Evolutionary conservation across 176 grass and related monocot genomes (phyloP).

Genomic region (Triticum aestivum): DNA sequence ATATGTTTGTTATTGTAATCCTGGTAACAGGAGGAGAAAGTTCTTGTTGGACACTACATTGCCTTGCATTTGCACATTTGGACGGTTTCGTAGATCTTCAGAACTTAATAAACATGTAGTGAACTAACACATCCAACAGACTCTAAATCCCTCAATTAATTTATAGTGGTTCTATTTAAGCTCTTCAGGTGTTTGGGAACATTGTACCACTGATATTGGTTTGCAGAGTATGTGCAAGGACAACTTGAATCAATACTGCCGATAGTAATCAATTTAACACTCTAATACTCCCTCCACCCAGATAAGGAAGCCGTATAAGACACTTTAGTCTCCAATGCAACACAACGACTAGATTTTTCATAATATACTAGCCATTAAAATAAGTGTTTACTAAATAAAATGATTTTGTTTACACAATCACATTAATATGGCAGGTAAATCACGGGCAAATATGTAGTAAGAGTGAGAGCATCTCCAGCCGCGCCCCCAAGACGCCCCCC

Average conservation of each 20-base stretch:
- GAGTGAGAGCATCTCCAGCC: too few species aligned
- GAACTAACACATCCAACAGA: not conserved
- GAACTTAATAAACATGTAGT: not conserved
- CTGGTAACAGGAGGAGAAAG: not conserved
- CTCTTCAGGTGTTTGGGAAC: not conserved
- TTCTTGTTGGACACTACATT: not conserved
- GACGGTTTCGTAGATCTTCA: not conserved
- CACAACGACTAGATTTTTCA: not conserved
- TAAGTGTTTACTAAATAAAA: too few species aligned
- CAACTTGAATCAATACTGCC: not conserved
- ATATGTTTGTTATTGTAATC: not conserved
- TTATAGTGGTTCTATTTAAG: not conserved
- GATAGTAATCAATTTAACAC: not conserved
- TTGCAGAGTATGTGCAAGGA: not conserved
- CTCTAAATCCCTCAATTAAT: not conserved
- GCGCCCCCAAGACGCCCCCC: too few species aligned
- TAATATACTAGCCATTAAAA: not conserved
- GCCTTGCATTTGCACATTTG: not conserved
- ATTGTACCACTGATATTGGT: not conserved
- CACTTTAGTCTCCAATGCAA: not conserved
- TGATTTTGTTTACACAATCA: too few species aligned
- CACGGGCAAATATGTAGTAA: too few species aligned
- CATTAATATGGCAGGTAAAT: too few species aligned
- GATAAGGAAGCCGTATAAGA: not conserved
- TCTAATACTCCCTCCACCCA: not conserved